phyloP scores from a whole-genome alignment of 495 filamentous ascomycete species.

The Pyrenula aspistea region DNA sequence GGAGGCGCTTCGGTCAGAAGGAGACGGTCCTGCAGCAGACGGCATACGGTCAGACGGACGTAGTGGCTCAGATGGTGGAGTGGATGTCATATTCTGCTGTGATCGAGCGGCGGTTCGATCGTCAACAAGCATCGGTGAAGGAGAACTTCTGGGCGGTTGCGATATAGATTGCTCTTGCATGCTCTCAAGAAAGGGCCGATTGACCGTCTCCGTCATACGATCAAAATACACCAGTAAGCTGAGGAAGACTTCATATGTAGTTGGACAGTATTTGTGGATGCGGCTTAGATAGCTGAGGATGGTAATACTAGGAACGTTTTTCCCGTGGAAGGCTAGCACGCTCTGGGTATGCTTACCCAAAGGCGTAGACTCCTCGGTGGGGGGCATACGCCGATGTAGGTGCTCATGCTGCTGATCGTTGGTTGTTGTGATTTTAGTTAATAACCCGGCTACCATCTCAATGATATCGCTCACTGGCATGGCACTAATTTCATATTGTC shows the following conservation, averaged over 20 bases:
- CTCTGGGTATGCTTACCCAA: constrained; percentile 74
- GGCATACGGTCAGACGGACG: constrained; percentile 3
- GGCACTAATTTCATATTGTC: constrained; percentile 83
- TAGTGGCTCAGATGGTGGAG: constrained; percentile 24
- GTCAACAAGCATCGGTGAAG: background rate
- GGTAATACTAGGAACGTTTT: constrained; percentile 95
- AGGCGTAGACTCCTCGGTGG: constrained; percentile 47
- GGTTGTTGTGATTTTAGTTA: constrained; percentile 96
- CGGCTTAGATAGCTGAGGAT: constrained; percentile 92
- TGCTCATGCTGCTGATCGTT: constrained; percentile 91
- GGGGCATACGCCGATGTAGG: constrained; percentile 57
- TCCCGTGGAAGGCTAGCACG: constrained; percentile 97
- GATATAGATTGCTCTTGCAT: constrained; percentile 21
- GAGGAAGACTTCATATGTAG: constrained; percentile 96
- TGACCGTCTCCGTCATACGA: constrained; percentile 95
- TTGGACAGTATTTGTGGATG: constrained; percentile 98
- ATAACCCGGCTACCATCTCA: constrained; percentile 97
- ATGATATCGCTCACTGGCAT: constrained; percentile 98
- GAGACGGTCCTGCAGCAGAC: background rate
- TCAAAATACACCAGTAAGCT: constrained; percentile 96
- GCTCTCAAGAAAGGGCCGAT: constrained; percentile 46
- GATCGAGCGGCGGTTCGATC: background rate
- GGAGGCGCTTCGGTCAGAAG: background rate
- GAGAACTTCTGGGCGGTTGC: background rate
- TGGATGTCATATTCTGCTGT: constrained; percentile 3